phyloP scores from a whole-genome alignment of 768 basidiomycete genomes.

The Neoboletus subvelutipes region DNA sequence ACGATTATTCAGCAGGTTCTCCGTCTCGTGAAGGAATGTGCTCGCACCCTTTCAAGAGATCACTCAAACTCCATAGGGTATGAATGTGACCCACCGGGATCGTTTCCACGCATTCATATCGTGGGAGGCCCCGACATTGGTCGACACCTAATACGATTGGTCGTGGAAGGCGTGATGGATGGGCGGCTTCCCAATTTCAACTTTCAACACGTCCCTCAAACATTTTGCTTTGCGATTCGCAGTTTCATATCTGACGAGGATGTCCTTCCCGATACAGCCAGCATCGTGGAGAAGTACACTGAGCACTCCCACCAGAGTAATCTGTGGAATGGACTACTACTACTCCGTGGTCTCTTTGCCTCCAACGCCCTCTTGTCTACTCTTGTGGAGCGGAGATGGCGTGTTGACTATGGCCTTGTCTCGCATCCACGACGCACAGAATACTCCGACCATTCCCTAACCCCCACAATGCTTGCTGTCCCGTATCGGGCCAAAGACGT shows the following conservation, averaged over 20 bases:
- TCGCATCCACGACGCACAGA: too few species aligned
- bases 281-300: conserved; percentile 2
- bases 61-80: conserved; percentile 3
- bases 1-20: conserved; percentile 10
- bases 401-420: background rate
- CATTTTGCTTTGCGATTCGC: background rate
- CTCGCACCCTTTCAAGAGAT: background rate
- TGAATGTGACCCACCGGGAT: background rate
- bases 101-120: conserved; percentile 11
- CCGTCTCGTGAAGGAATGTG: too few species aligned
- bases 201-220: conserved; percentile 1
- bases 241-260: conserved; percentile 13
- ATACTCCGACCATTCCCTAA: background rate
- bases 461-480: conserved; percentile 29
- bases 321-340: background rate
- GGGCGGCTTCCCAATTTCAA: conserved; percentile 10
- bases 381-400: conserved; percentile 32
- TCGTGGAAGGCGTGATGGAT: conserved; percentile 6
- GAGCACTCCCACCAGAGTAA: background rate
- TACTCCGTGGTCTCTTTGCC: conserved; percentile 32
- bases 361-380: conserved; percentile 26
- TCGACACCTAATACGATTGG: background rate
- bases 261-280: background rate
- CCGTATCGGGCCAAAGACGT: conserved; percentile 38
- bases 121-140: background rate